phyloP scores from a whole-genome alignment of 352 stramenopile species.

The Hyaloperonospora brassicae region DNA sequence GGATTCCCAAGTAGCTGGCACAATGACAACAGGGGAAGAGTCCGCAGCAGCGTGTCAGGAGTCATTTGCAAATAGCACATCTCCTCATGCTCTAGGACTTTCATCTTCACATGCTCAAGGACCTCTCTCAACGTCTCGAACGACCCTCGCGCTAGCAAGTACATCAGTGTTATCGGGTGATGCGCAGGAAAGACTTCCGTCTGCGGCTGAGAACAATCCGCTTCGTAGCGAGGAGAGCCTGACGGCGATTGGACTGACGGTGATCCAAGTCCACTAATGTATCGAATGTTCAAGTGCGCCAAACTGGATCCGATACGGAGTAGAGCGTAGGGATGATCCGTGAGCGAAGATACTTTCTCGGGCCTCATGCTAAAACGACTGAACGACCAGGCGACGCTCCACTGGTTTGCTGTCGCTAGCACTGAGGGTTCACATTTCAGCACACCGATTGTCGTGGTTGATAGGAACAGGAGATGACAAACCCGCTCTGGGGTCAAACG shows the following conservation, averaged over 20 bases:
- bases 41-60: constrained; percentile 38
- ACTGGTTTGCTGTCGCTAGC: constrained; percentile 34
- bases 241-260: constrained; percentile 9
- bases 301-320: constrained; percentile 45
- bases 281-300: constrained; percentile 45
- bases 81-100: constrained; percentile 65
- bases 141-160: constrained; percentile 55
- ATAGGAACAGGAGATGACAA: constrained; percentile 58
- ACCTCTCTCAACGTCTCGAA: constrained; percentile 53
- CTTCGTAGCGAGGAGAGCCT: constrained; percentile 1
- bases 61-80: constrained; percentile 71
- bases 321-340: constrained; percentile 43
- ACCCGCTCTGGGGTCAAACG: constrained; percentile 37
- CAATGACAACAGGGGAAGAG: constrained; percentile 49
- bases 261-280: constrained; percentile 29
- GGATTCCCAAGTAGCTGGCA: constrained; percentile 32
- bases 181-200: constrained; percentile 29
- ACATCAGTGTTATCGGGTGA: constrained; percentile 62
- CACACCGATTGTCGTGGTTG: constrained; percentile 53
- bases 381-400: constrained; percentile 52
- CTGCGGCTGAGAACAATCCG: constrained; percentile 8
- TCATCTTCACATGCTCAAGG: constrained; percentile 45
- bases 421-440: constrained; percentile 42
- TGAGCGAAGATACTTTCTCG: constrained; percentile 42
- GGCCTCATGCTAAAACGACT: constrained; percentile 51